These are phyloP conservation scores for Penicillium sp. DNA, from an alignment of 2,329 filamentous ascomycete species.

Conservation along the genomic window DNA sequence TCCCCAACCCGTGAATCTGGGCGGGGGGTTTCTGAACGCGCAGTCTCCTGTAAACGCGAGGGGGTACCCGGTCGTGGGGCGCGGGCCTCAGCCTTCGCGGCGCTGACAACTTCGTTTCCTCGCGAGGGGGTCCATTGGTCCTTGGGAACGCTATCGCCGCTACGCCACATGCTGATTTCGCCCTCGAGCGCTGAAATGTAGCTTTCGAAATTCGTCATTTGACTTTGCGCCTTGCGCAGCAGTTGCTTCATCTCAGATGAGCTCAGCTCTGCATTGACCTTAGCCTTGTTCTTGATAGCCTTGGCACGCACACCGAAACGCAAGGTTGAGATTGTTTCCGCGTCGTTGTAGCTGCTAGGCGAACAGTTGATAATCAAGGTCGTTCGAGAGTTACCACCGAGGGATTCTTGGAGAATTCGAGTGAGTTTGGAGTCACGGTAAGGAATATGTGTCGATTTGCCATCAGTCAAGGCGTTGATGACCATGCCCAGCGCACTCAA, in stretches of 20 bases:
- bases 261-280: conserved; percentile 97
- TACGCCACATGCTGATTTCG: conserved; percentile 83
- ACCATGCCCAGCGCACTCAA: conserved; percentile 98
- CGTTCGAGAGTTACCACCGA: conserved; percentile 97
- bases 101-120: conserved; percentile 52
- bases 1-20: conserved; percentile 71
- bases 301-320: conserved; percentile 96
- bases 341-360: conserved; percentile 97
- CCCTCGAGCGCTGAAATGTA: conserved; percentile 81
- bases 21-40: conserved; percentile 59
- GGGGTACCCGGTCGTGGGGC: conserved; percentile 43
- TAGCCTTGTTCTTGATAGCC: conserved; percentile 99
- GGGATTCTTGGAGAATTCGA: conserved; percentile 91
- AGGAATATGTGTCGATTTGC: conserved; percentile 92
- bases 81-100: conserved; percentile 50
- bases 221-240: conserved; percentile 86
- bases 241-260: conserved; percentile 90
- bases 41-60: conserved; percentile 43
- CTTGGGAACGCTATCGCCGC: conserved; percentile 81
- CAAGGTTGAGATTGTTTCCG: conserved; percentile 86
- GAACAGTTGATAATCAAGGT: conserved; percentile 98
- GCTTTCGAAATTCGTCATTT: conserved; percentile 81
- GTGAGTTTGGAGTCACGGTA: conserved; percentile 98
- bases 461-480: conserved; percentile 95
- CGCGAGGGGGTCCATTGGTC: conserved; percentile 79